Evolutionary conservation across 2,329 filamentous ascomycete species (phyloP).

Genomic region (Anthostomella pinea): DNA sequence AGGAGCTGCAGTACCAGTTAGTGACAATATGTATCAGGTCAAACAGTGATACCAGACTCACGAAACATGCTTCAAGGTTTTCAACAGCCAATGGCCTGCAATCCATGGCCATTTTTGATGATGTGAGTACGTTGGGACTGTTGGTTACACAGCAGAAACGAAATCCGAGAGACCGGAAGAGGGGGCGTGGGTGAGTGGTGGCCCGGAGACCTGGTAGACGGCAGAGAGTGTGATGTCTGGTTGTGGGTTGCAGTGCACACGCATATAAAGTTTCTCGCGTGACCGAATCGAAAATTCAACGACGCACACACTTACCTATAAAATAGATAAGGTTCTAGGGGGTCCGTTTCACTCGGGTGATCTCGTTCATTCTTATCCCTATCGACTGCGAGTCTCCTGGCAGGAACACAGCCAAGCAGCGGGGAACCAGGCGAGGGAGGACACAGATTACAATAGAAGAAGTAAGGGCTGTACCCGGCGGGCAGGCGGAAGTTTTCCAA

Average conservation of each 20-base stretch:
- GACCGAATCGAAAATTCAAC: not conserved
- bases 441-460: no score
- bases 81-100: not conserved
- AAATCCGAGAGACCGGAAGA: no score
- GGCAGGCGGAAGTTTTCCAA: no score
- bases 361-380: not conserved
- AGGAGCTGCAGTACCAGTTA: slow-evolving; percentile 35
- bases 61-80: slow-evolving; percentile 6
- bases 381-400: not conserved
- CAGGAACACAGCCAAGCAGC: no score
- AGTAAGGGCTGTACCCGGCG: no score
- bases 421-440: no score
- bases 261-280: no score
- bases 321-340: no score
- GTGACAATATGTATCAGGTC: not conserved
- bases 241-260: not conserved
- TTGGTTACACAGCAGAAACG: no score
- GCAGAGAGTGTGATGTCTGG: not conserved
- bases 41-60: slow-evolving; percentile 9
- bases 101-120: not conserved
- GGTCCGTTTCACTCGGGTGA: no score
- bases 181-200: not conserved
- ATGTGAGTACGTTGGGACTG: no score
- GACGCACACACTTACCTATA: no score
- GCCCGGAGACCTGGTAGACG: not conserved